Conservation (phyloP, 2,329 filamentous ascomycete species). For the Sporothrix sp. region DNA sequence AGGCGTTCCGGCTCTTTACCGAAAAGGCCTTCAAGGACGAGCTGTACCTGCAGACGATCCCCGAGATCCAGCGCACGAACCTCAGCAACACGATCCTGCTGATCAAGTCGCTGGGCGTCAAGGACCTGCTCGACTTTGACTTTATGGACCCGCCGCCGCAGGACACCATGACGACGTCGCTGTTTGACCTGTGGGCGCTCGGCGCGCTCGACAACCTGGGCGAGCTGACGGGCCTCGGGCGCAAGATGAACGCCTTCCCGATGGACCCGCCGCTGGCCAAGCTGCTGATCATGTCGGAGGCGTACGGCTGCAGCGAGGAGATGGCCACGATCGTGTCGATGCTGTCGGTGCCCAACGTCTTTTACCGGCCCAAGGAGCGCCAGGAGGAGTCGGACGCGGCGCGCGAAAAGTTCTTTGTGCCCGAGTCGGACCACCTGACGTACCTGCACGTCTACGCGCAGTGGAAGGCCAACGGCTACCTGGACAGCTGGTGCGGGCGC, state of each 20-base stretch:
- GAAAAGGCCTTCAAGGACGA: conserved; percentile 94
- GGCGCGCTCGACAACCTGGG: conserved; percentile 91
- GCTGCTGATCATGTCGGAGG: conserved; percentile 79
- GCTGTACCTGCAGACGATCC: conserved; percentile 92
- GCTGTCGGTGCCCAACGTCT: conserved; percentile 92
- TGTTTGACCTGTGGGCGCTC: conserved; percentile 95
- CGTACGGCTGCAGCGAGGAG: conserved; percentile 90
- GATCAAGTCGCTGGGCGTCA: conserved; percentile 88
- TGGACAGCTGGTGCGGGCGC: conserved; percentile 82
- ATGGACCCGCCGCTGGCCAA: conserved; percentile 97
- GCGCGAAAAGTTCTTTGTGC: conserved; percentile 96
- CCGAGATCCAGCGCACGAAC: conserved; percentile 94
- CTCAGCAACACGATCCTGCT: conserved; percentile 89
- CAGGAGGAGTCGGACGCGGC: conserved; percentile 94
- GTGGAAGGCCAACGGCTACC: conserved; percentile 85
- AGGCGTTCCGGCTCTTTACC: conserved; percentile 88
- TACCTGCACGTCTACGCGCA: conserved; percentile 92
- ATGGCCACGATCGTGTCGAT: conserved; percentile 98
- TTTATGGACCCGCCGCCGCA: conserved; percentile 99
- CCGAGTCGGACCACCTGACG: conserved; percentile 92
- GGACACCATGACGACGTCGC: conserved; percentile 91
- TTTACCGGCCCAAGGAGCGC: conserved; percentile 92
- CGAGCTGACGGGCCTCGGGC: conserved; percentile 76
- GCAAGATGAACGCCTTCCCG: conserved; percentile 92
- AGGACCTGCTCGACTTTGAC: conserved; percentile 89